These are phyloP conservation scores for Fraxinus paxiana DNA, from an alignment of 305 asterid genomes.

Conservation along the genomic window DNA sequence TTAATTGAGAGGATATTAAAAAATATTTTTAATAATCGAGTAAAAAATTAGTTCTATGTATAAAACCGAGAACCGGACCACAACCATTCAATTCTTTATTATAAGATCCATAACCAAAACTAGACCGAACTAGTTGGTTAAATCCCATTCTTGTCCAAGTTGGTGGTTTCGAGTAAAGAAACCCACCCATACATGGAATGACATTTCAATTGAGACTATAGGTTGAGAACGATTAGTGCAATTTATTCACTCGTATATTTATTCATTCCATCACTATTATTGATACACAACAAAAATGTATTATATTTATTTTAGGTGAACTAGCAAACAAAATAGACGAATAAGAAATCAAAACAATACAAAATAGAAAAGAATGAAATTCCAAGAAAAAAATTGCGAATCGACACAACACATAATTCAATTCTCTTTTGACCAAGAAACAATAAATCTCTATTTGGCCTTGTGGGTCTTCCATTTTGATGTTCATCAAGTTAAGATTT, in stretches of 20 bases:
- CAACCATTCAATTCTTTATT: not conserved
- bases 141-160: not conserved
- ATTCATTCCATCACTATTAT: too few relatives aligned
- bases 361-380: constrained; percentile 13
- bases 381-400: constrained; percentile 24
- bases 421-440: constrained; percentile 8
- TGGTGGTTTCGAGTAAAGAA: not conserved
- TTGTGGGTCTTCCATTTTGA: not conserved
- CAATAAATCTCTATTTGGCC: not conserved
- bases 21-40: too few relatives aligned
- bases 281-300: too few relatives aligned
- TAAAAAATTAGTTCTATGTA: too few relatives aligned
- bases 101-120: not conserved
- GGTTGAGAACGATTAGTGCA: too few relatives aligned
- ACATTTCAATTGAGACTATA: not conserved
- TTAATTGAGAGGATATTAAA: too few relatives aligned
- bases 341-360: constrained; percentile 4
- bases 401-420: constrained; percentile 5
- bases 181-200: not conserved
- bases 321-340: constrained; percentile 16
- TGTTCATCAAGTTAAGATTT: constrained; percentile 17
- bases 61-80: not conserved
- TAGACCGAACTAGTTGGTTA: not conserved
- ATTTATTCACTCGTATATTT: too few relatives aligned
- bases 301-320: too few relatives aligned